phyloP scores from a whole-genome alignment of 1,139 yeast species.

The Debaryomyces fabryi region DNA sequence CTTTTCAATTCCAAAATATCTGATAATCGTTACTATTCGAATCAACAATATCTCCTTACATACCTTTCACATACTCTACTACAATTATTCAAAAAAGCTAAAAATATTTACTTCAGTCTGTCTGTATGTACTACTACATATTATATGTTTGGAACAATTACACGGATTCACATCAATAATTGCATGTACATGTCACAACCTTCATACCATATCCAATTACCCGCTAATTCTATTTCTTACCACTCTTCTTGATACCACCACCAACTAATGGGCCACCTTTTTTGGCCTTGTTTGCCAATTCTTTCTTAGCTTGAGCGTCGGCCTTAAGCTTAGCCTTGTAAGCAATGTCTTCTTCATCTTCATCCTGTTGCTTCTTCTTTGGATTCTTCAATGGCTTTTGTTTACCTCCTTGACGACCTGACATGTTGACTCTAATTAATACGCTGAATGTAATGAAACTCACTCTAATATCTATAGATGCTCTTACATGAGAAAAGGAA shows the following conservation, averaged over 20 bases:
- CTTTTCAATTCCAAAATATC: background rate
- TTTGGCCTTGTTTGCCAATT: constrained; percentile 82
- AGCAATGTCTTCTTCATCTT: constrained; percentile 86
- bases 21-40: too few species aligned
- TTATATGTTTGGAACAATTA: background rate
- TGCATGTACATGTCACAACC: background rate
- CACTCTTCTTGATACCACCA: constrained; percentile 94
- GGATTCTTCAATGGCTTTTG: constrained; percentile 71
- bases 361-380: constrained; percentile 70
- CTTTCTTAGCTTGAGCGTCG: constrained; percentile 90
- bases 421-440: constrained; percentile 40
- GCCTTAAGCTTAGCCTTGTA: constrained; percentile 94
- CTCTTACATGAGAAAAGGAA: background rate
- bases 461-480: background rate
- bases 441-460: background rate
- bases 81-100: background rate
- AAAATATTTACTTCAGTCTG: constrained; percentile 1
- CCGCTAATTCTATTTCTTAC: constrained; percentile 49
- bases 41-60: background rate
- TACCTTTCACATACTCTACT: background rate
- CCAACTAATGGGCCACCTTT: constrained; percentile 90
- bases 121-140: background rate
- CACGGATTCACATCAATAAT: background rate
- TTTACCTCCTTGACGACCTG: constrained; percentile 77
- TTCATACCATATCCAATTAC: background rate